phyloP scores from a whole-genome alignment of 192 early-diverging fungal species.

The Entrophospora sp. region DNA sequence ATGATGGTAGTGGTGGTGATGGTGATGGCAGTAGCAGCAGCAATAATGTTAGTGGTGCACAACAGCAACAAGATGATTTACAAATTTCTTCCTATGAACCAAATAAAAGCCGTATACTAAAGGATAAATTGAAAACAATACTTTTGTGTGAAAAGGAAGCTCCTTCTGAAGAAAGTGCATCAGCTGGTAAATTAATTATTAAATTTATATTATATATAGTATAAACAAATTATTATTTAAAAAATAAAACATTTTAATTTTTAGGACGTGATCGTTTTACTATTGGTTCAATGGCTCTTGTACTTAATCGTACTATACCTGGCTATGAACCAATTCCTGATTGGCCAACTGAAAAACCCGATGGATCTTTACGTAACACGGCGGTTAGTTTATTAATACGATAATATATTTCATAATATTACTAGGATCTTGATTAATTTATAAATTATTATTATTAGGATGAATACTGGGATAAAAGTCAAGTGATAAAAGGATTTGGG shows the following conservation, averaged over 20 bases:
- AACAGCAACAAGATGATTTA: too few relatives aligned
- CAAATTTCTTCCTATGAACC: background rate
- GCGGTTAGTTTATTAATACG: too few relatives aligned
- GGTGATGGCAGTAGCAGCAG: too few relatives aligned
- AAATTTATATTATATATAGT: background rate
- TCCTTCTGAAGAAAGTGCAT: constrained; percentile 41
- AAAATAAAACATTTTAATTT: too few relatives aligned
- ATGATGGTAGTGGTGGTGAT: too few relatives aligned
- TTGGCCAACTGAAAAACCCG: constrained; percentile 58
- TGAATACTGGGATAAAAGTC: background rate
- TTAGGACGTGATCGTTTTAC: constrained; percentile 45
- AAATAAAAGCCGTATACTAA: constrained; percentile 26
- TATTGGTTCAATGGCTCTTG: constrained; percentile 58
- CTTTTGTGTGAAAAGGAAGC: constrained; percentile 48
- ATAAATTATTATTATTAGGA: constrained; percentile 19
- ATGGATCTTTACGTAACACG: constrained; percentile 42
- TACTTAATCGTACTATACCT: constrained; percentile 43
- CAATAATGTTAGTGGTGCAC: too few relatives aligned
- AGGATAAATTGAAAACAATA: constrained; percentile 46
- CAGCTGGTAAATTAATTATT: constrained; percentile 28
- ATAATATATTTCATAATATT: too few relatives aligned
- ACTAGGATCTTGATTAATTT: too few relatives aligned
- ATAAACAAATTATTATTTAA: too few relatives aligned
- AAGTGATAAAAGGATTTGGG: constrained; percentile 28
- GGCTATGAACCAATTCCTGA: constrained; percentile 76